Evolutionary conservation across 202 grass and related monocot genomes (phyloP), one percentile per base, ranked within the genome.

Genomic region (Hordeum pubiflorum): DNA sequence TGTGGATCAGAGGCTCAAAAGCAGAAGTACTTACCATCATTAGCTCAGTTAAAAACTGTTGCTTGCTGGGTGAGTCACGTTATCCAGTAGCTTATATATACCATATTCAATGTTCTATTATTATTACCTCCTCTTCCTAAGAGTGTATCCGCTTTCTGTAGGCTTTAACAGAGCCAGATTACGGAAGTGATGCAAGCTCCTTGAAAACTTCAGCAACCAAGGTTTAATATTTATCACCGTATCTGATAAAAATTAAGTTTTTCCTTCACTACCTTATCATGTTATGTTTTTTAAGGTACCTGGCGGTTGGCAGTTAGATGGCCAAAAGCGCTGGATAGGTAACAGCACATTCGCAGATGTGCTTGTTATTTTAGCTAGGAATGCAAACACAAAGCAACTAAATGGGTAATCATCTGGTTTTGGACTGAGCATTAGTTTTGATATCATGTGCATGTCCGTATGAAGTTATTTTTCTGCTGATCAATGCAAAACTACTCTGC

Each of bases 271-370:
- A 22, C 2, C 59, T 80, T 68, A 59, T 43, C 39, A 78, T 59
- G 26, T 79, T 83, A 1, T 70, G 12, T 80, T 13, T 89, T 69
- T 81, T 93, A 71, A 98, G 95, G 95, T 98, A 68, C 86, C 86
- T 86, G 95, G 95, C 38, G 92, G 95, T 62, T 98, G 95, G 90
- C 78, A 86, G 37, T 83, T 98, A 75, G 79, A 93, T 93, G 95
- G 95, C 33, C 92, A 94, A 89, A 98, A 98, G 38, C 89, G 95
- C 2, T 98, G 95, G 95, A 94, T 98, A 80, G 95, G 92, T 77
- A 98, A 94, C 64, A 88, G 95, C 89, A 98, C 95, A 23, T 98
- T 98, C 83, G 95, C 95, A 61, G 90, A 98, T 81, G 41, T 98
- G 69, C 83, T 98, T 57, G 37, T 98, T 41, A 81, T 98, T 85